Base-by-base conservation (phyloP, 176 grass and related monocot species). In the Neostapfia colusana region DNA sequence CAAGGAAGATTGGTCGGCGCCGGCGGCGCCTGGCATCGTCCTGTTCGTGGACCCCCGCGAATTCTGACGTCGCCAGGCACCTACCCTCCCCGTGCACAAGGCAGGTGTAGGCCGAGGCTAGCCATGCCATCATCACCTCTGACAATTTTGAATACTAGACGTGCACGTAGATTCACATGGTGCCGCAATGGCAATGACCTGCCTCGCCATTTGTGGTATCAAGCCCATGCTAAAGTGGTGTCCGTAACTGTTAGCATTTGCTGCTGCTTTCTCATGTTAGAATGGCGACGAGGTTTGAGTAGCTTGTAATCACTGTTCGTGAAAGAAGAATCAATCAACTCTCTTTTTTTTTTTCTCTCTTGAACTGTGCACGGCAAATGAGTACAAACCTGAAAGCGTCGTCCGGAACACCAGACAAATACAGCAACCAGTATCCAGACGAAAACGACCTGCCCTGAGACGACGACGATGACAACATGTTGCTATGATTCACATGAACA, bases 21-120 rank as follows among this genome's bases (percentile, higher is more conserved):
- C 72, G 23, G 37, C 62, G 28, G 55, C 81, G 36, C 28, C 58
- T 9, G 82, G 77, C 12, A 75, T 38, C n/a, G 23, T 80, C 23
- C 63, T 90, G 0, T 93, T 88, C 85, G 91, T 90, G 5, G 91
- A 93, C 66, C 91, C 91, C 9, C 78, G 91, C 10, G 88, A 93
- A 70, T 90, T 93, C 49, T 88, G 71, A 88, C 3, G 73, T 62
- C 15, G n/a, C 74, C 67, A 43, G 16, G 16, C 36, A 26, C 11
- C 43, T 37, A 43, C 16, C 56, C 25, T 25, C 7, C 50, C 57
- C 20, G 58, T 41, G 57, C 39, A 41, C 36, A 67, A 46, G 68
- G 36, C 54, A 83, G 86, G 69, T 75, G 55, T 24, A 24, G 81
- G 81, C 86, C 76, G 86, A 72, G 48, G 50, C 24, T 67, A 67